A percentile compares a stretch with the other conserved stretches of the same genome.
phyloP scores from a whole-genome alignment of 2,329 filamentous ascomycete genomes.

The Pseudocercospora fuligena region DNA sequence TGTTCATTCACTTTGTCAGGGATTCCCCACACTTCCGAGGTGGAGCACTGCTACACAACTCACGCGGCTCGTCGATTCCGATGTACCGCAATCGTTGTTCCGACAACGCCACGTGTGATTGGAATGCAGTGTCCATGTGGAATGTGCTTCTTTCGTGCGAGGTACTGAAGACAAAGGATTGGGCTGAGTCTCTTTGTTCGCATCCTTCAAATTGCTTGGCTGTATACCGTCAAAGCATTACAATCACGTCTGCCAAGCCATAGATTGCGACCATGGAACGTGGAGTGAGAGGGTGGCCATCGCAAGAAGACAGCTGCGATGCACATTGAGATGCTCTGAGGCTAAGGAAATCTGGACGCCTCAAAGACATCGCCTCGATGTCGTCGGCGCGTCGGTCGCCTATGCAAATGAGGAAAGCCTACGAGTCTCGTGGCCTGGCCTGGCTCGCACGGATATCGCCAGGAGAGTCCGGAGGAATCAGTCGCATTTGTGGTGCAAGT shows the following conservation, averaged over 20 bases:
- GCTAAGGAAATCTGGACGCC: no score
- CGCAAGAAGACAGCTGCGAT: neutral
- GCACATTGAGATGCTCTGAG: no score
- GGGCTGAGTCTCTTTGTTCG: neutral
- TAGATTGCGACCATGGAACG: neutral
- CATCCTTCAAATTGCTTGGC: no score
- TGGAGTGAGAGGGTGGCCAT: neutral
- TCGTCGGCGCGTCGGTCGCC: no score
- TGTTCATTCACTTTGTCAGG: constrained; percentile 5
- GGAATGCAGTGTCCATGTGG: neutral
- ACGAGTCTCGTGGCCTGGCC: no score
- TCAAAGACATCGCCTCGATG: no score
- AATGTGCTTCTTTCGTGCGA: neutral
- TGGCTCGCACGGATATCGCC: no score
- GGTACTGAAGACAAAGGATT: neutral
- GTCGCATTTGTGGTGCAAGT: no score
- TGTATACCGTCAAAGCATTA: neutral
- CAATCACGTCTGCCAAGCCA: neutral
- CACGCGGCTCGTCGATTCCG: neutral
- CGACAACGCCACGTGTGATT: constrained; percentile 5
- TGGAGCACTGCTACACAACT: neutral
- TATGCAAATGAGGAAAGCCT: no score
- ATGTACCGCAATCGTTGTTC: constrained; percentile 3
- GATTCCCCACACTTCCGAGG: neutral
- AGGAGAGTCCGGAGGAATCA: no score